Evolutionary conservation across 1,284 basidiomycete genomes (phyloP).

Genomic region (Cutaneotrichosporon sp.): DNA sequence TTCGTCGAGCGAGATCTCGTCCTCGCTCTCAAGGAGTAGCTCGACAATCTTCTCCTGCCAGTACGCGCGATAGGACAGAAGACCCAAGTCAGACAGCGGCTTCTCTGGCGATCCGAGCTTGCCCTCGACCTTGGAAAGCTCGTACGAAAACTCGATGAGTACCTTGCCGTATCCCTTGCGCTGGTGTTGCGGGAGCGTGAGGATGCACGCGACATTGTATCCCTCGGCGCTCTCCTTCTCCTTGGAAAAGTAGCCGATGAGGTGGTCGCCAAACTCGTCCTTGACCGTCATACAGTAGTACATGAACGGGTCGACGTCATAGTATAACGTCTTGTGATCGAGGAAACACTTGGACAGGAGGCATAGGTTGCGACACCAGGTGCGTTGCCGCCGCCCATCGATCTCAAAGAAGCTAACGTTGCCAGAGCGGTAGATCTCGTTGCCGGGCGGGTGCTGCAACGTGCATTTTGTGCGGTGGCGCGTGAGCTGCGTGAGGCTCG

Average conservation of each 20-base stretch:
- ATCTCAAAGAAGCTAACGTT: slow-evolving; percentile 98
- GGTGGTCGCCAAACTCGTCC: slow-evolving; percentile 86
- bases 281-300: slow-evolving; percentile 97
- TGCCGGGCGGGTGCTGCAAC: slow-evolving; percentile 93
- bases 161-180: slow-evolving; percentile 92
- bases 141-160: slow-evolving; percentile 97
- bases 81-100: slow-evolving; percentile 89
- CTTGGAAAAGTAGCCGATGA: slow-evolving; percentile 98
- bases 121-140: slow-evolving; percentile 92
- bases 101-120: slow-evolving; percentile 98
- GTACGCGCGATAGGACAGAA: slow-evolving; percentile 91
- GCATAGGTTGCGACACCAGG: slow-evolving; percentile 97
- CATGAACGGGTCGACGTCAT: slow-evolving; percentile 98
- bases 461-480: slow-evolving; percentile 91
- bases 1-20: slow-evolving; percentile 88
- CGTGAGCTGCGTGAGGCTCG: slow-evolving; percentile 78
- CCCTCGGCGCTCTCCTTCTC: slow-evolving; percentile 98
- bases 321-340: slow-evolving; percentile 98
- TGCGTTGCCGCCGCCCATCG: slow-evolving; percentile 91
- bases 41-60: slow-evolving; percentile 98
- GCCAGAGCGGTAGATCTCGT: slow-evolving; percentile 97
- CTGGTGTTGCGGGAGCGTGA: slow-evolving; percentile 96
- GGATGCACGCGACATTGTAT: slow-evolving; percentile 98
- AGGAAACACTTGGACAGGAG: slow-evolving; percentile 98
- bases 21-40: slow-evolving; percentile 68